phyloP scores from a whole-genome alignment of 768 basidiomycete genomes.

The Suillus fuscotomentosus region DNA sequence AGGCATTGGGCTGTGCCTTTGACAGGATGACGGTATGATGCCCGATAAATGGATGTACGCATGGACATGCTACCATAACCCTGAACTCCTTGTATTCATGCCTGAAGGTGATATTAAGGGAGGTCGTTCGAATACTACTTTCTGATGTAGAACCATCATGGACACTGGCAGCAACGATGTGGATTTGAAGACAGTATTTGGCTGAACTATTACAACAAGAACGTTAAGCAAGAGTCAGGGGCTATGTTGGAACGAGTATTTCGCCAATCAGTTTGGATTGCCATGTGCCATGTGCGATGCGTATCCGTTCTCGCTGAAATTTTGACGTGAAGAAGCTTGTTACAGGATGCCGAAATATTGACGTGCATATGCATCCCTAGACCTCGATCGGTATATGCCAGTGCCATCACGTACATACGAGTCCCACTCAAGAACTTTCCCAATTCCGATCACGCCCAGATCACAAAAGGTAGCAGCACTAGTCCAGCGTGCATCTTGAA shows the following conservation, averaged over 20 bases:
- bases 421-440: slow-evolving; percentile 16
- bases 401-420: slow-evolving; percentile 22
- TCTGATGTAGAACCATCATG: no score
- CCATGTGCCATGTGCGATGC: slow-evolving; percentile 23
- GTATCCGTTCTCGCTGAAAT: slow-evolving; percentile 21
- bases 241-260: slow-evolving; percentile 25
- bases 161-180: slow-evolving; percentile 12
- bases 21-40: slow-evolving; percentile 15
- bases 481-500: slow-evolving; percentile 13
- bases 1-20: no score
- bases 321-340: slow-evolving; percentile 24
- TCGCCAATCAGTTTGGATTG: slow-evolving; percentile 27
- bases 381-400: slow-evolving; percentile 20
- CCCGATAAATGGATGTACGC: slow-evolving; percentile 20
- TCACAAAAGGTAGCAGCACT: slow-evolving; percentile 11
- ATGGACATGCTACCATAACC: background rate
- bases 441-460: slow-evolving; percentile 20
- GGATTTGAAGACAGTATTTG: slow-evolving; percentile 21
- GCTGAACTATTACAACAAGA: no score
- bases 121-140: slow-evolving; percentile 6
- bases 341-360: background rate
- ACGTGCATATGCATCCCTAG: slow-evolving; percentile 9
- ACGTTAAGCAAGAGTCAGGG: slow-evolving; percentile 10
- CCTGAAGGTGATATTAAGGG: slow-evolving; percentile 18
- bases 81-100: slow-evolving; percentile 20